Evolutionary conservation across 495 filamentous ascomycete genomes (phyloP).

Genomic region (Penicillium canescens): DNA sequence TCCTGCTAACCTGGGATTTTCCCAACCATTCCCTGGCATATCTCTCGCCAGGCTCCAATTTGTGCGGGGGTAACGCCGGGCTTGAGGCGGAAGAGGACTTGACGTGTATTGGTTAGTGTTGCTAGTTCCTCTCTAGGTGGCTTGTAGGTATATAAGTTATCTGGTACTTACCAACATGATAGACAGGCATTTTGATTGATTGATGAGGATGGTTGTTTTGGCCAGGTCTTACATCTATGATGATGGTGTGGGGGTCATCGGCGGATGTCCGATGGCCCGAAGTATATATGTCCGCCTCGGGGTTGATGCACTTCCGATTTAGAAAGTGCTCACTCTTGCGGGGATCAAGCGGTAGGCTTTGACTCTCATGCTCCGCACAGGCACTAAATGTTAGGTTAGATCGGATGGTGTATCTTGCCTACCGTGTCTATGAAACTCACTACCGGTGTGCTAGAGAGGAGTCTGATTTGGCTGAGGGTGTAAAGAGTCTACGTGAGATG

Average conservation of each 20-base stretch:
- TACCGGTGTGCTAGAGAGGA: slow-evolving; percentile 10
- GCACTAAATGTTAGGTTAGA: no score
- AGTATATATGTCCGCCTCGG: neutral
- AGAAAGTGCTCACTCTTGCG: no score
- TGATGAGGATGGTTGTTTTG: neutral
- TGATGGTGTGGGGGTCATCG: slow-evolving; percentile 2
- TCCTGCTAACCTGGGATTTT: slow-evolving; percentile 35
- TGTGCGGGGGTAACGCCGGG: slow-evolving; percentile 32
- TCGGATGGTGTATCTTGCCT: neutral
- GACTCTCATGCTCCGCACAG: no score
- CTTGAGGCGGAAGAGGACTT: slow-evolving; percentile 49
- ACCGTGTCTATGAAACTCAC: slow-evolving; percentile 15
- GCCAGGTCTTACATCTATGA: neutral
- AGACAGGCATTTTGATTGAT: slow-evolving; percentile 31
- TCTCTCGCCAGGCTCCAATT: slow-evolving; percentile 28
- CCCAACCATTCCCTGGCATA: slow-evolving; percentile 36
- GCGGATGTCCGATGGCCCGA: slow-evolving; percentile 4
- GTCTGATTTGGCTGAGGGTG: slow-evolving; percentile 15
- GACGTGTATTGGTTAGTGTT: slow-evolving; percentile 8
- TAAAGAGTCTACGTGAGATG: slow-evolving; percentile 26
- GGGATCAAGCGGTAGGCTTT: no score
- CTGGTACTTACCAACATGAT: slow-evolving; percentile 30
- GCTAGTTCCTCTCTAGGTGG: neutral
- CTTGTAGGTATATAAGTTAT: neutral
- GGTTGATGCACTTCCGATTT: no score